Conservation (phyloP, 257 asterid genomes). For the Solanum lignicaule region DNA sequence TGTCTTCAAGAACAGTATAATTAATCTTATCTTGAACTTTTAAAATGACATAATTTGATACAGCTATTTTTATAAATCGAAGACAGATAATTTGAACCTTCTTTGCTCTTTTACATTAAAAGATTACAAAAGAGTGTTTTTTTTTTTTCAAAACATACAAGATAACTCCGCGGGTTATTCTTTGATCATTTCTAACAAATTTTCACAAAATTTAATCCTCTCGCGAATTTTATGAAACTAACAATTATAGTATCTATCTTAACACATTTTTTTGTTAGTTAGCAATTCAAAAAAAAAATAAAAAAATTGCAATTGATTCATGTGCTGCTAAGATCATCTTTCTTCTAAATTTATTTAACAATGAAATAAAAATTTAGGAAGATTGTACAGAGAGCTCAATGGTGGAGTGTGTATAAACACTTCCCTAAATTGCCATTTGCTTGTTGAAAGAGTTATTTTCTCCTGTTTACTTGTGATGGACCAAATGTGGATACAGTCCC, state of each 20-base stretch:
- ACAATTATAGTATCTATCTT: neutral
- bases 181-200: neutral
- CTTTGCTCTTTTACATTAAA: neutral
- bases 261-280: neutral
- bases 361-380: neutral
- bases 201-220: neutral
- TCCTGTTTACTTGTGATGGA: conserved; percentile 25
- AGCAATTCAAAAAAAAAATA: neutral
- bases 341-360: neutral
- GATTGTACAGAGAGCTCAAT: conserved; percentile 1
- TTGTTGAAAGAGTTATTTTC: neutral
- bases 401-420: neutral
- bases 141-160: neutral
- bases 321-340: neutral
- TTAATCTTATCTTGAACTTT: neutral
- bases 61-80: neutral
- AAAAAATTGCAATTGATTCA: neutral
- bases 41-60: neutral
- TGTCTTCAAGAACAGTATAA: neutral
- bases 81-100: neutral
- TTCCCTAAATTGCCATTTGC: neutral
- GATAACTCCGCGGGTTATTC: neutral
- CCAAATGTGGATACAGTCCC: conserved; percentile 56
- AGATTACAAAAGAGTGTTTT: neutral
- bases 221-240: neutral